These are phyloP conservation scores for Penicillium sp. DNA, from an alignment of 2,329 filamentous ascomycete species.

Conservation along the genomic window DNA sequence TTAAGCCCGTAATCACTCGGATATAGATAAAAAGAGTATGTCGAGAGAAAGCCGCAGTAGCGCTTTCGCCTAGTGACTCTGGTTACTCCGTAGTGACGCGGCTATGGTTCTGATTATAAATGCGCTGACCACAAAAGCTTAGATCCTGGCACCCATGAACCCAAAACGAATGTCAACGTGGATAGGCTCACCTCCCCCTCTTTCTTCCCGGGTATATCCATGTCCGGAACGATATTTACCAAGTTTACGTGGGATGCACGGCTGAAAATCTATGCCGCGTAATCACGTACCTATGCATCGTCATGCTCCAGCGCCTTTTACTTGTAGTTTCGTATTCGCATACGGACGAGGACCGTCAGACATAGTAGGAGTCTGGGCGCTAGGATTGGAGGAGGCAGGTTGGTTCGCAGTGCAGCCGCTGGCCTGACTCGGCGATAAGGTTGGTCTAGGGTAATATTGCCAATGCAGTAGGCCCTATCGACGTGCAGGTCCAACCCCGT, in stretches of 20 bases:
- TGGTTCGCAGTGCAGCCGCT: conserved; percentile 2
- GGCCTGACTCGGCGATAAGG: conserved; percentile 16
- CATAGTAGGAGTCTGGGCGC: not conserved
- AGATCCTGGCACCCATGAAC: conserved; percentile 3
- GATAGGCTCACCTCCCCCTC: not conserved
- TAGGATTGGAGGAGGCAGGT: not conserved
- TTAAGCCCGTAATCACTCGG: conserved; percentile 3
- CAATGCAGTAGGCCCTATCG: conserved; percentile 11
- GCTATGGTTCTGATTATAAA: conserved; percentile 15
- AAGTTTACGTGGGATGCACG: conserved; percentile 2
- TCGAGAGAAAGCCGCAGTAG: conserved; percentile 17
- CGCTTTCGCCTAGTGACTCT: conserved; percentile 20
- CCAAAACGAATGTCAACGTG: not conserved
- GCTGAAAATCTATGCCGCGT: not conserved
- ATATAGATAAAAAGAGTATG: conserved; percentile 2
- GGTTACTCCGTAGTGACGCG: conserved; percentile 22
- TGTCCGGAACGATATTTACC: not conserved
- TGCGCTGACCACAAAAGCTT: conserved; percentile 20
- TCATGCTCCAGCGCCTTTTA: not conserved
- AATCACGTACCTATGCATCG: not conserved
- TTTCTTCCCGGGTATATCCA: not conserved
- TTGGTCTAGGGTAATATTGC: conserved; percentile 13
- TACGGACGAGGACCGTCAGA: not conserved
- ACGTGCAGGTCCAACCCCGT: conserved; percentile 5
- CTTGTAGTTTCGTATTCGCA: no score